Conservation (phyloP, 2,329 filamentous ascomycete genomes). For the Sporothrix luriei region DNA sequence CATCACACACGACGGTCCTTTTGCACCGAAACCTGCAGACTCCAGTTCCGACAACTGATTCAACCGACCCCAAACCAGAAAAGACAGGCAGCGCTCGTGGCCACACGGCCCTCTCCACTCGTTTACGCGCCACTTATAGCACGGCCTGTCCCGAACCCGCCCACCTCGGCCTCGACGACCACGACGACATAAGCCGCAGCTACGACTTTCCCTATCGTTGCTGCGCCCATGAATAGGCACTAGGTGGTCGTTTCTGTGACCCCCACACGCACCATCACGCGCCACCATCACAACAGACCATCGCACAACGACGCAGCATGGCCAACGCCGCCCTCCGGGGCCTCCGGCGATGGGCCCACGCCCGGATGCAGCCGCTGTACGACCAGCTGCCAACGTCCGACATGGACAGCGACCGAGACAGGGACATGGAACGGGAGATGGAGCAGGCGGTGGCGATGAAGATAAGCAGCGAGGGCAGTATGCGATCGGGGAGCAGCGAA, state of each 20-base stretch:
- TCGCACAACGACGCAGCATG: neutral
- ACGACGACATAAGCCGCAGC: no score
- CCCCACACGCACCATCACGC: neutral
- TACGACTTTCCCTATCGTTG: no score
- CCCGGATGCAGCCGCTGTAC: slow-evolving; percentile 22
- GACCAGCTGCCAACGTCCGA: slow-evolving; percentile 16
- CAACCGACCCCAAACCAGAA: no score
- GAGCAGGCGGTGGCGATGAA: neutral
- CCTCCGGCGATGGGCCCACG: slow-evolving; percentile 15
- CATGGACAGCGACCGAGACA: neutral
- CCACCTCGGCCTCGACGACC: neutral
- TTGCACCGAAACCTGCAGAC: no score
- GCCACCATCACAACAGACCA: neutral
- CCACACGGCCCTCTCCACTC: no score
- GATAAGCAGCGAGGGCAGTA: neutral
- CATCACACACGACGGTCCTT: no score
- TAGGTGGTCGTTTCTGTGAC: no score
- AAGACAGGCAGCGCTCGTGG: no score
- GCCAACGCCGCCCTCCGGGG: slow-evolving; percentile 24
- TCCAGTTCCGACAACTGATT: no score
- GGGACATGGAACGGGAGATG: neutral
- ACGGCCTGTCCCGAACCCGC: neutral
- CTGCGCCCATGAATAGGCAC: no score
- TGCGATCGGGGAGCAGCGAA: neutral
- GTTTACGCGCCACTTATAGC: neutral